A percentile compares a stretch with the other conserved stretches of the same genome.
phyloP scores from a whole-genome alignment of 2,329 filamentous ascomycete genomes.

The Calonectria fujianensis region DNA sequence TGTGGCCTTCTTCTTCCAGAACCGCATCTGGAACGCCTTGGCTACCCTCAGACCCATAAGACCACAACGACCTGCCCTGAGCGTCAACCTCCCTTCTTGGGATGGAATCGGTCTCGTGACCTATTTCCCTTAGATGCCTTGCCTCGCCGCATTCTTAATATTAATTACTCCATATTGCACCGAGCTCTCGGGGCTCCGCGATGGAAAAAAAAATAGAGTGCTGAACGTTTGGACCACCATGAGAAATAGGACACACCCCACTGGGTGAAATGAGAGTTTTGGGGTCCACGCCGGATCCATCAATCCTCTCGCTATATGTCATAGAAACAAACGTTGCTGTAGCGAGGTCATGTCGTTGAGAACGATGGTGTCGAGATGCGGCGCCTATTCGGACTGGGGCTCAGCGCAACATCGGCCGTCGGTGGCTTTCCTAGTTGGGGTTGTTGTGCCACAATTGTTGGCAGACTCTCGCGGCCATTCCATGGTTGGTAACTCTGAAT shows the following conservation, averaged over 20 bases:
- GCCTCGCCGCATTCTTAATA: not conserved
- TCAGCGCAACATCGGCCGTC: slow-evolving; percentile 4
- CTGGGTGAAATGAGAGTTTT: slow-evolving; percentile 12
- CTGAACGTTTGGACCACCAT: slow-evolving; percentile 8
- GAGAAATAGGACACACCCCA: slow-evolving; percentile 22
- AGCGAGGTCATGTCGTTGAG: not conserved
- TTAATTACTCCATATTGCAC: not conserved
- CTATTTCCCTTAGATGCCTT: not conserved
- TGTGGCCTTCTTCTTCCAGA: slow-evolving; percentile 32
- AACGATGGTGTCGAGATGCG: not conserved
- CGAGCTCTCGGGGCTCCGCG: not conserved
- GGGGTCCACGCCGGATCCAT: slow-evolving; percentile 25
- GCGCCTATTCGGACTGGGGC: not conserved
- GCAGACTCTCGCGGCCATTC: slow-evolving; percentile 24
- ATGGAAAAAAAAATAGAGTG: slow-evolving; percentile 10
- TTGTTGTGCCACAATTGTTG: slow-evolving; percentile 5
- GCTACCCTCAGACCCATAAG: not conserved
- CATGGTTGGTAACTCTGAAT: slow-evolving; percentile 20
- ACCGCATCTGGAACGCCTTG: slow-evolving; percentile 19
- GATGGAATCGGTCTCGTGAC: slow-evolving; percentile 9
- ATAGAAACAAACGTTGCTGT: not conserved
- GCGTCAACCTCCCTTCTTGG: slow-evolving; percentile 16
- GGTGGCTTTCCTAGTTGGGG: not conserved
- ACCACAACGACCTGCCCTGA: not conserved
- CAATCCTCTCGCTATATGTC: slow-evolving; percentile 4